Evolutionary conservation across 164 flowering plant species (phyloP), one percentile per base, ranked within the genome.

Genomic region (Chimonanthus salicifolius): DNA sequence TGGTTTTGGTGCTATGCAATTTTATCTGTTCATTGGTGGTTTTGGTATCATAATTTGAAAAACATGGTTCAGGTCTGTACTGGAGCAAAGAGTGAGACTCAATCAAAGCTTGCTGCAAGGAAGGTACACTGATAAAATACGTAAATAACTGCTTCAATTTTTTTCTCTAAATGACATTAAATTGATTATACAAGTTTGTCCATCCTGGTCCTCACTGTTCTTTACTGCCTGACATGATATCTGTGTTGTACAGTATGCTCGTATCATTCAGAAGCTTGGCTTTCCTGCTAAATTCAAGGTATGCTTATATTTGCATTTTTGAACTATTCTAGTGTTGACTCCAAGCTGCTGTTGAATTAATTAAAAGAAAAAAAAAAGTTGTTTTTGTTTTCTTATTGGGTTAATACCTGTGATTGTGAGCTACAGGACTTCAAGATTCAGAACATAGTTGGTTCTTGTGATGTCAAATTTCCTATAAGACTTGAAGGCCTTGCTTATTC

Each of bases 71-170:
- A 92, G 97, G 99, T 95, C 62, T 93, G 98, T 75, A 93, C 97
- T n/a, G 99, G 99, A 77, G 99, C 99, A n/a, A 93, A 95, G 82
- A 93, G 96, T 73, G 99, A 95, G 78, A 88, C 90, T 8, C 94
- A 88, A 71, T 92, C 99, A 20, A 93, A 90, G 79, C 75, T 93
- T 72, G 98, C 97, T 4, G 97, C 99, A 71, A 83, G 98, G 74
- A 95, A 95, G 94, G 95, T 94, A 77, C 6, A 5, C 11, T 18
- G 33, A 18, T 21, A 5, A 21, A 63, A 63, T 54, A 54, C 16
- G 16, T 54, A 13, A 9, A 54, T 63, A 10, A 63, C 66, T 63
- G 66, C 44, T 63, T 6, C 33, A n/a, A 2, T 6, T 18, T 63
- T 63, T 49, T 63, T 33, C 3, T 63, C 66, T 33, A 0, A 33